Evolutionary conservation across 2,329 filamentous ascomycete species (phyloP).

Genomic region (Exophiala mesophila): DNA sequence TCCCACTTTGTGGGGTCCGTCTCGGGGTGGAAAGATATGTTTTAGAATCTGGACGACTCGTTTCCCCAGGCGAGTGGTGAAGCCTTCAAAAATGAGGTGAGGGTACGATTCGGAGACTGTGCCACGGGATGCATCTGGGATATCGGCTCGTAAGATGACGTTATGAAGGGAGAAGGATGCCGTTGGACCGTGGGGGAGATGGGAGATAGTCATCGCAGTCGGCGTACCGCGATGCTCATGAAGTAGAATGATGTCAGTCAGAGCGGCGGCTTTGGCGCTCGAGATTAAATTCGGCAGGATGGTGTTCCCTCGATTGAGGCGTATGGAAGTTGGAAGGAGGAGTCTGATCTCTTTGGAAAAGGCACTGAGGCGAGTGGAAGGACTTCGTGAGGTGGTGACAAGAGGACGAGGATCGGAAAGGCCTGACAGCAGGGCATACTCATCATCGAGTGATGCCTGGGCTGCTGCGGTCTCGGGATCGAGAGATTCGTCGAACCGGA

Average conservation of each 20-base stretch:
- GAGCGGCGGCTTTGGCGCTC: slow-evolving; percentile 71
- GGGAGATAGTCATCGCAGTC: slow-evolving; percentile 79
- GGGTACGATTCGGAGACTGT: slow-evolving; percentile 91
- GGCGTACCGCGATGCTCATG: slow-evolving; percentile 92
- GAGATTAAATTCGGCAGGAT: slow-evolving; percentile 79
- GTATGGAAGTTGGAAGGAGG: slow-evolving; percentile 76
- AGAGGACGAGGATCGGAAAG: slow-evolving; percentile 84
- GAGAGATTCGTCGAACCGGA: slow-evolving; percentile 84
- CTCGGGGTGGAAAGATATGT: slow-evolving; percentile 87
- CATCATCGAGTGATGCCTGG: slow-evolving; percentile 78
- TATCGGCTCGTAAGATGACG: slow-evolving; percentile 86
- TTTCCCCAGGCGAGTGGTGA: slow-evolving; percentile 72
- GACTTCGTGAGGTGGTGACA: slow-evolving; percentile 85
- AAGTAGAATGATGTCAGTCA: slow-evolving; percentile 79
- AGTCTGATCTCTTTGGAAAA: slow-evolving; percentile 91
- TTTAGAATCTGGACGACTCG: slow-evolving; percentile 87
- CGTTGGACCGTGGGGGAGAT: slow-evolving; percentile 84
- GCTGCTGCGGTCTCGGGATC: slow-evolving; percentile 81
- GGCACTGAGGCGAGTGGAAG: slow-evolving; percentile 74
- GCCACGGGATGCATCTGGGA: slow-evolving; percentile 78
- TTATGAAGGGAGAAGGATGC: slow-evolving; percentile 87
- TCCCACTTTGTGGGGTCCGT: slow-evolving; percentile 74
- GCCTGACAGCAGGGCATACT: slow-evolving; percentile 87
- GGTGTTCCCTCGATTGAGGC: slow-evolving; percentile 86
- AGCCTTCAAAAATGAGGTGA: slow-evolving; percentile 92